Evolutionary conservation across 345 rosid species (phyloP), one percentile per base, ranked within the genome.

Genomic region (Eutrema yunnanense): DNA sequence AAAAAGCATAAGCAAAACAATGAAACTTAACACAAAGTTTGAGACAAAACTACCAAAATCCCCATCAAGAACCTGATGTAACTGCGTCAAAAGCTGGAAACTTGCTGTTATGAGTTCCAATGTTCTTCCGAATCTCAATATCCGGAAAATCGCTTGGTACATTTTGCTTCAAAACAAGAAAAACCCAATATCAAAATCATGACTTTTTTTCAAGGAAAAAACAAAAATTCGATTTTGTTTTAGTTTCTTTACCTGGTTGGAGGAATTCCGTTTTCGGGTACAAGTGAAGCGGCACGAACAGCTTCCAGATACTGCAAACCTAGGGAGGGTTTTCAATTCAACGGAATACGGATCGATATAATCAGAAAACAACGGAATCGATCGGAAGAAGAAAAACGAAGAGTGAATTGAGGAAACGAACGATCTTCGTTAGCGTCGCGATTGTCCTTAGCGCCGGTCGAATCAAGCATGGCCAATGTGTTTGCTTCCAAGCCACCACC

Each of bases 221-320:
- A 29, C 1, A 22, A 22, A 22, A 11, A 1, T 7, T n/a, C 3
- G 62, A 46, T n/a, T 2, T n/a, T n/a, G n/a, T n/a, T n/a, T 11
- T 2, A 30, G 4, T 22, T 4, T 59, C 8, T 7, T 76, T 82
- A 88, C 98, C 53, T 69, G 9, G 96, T 86, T 38, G 96, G 90
- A 65, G 86, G 87, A 56, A 73, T 76, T 62, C 77, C 85, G n/a
- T 62, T 51, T 22, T 81, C 82, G 0, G 83, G 82, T 6, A 84
- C 81, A 62, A 92, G 49, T 6, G 85, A 81, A 73, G 89, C 81
- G 4, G 81, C 78, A 4, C 93, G 89, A 81, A 88, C 96, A 38
- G 90, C 98, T 75, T 88, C 90, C 0, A 93, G 84, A 79, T 85
- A 93, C 71, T 82, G 84, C 75, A 90, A 67, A 37, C 90, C 98